These are phyloP conservation scores for Citrullus amarus DNA, from an alignment of 306 rosid species.

Conservation along the genomic window DNA sequence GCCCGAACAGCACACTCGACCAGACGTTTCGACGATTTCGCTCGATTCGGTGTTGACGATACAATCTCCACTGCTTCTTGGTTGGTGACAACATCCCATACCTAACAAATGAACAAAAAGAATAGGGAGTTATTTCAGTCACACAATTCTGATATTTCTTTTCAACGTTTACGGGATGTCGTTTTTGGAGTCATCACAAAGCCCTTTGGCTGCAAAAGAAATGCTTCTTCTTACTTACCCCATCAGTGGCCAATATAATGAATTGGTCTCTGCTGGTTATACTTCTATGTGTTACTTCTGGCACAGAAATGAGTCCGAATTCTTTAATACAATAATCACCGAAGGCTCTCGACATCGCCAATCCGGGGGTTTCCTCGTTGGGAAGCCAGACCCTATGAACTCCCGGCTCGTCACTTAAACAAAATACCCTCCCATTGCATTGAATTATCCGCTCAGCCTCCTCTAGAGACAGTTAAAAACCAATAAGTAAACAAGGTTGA, in stretches of 20 bases:
- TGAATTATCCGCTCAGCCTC: constrained; percentile 74
- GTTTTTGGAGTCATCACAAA: background rate
- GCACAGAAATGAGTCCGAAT: constrained; percentile 83
- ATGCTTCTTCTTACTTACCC: constrained; percentile 46
- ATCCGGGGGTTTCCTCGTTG: constrained; percentile 60
- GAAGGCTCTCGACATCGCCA: constrained; percentile 94
- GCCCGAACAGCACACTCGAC: constrained; percentile 60
- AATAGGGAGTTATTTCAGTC: background rate
- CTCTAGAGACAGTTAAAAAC: constrained; percentile 31
- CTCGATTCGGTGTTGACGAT: constrained; percentile 38
- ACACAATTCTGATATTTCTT: background rate
- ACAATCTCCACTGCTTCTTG: constrained; percentile 89
- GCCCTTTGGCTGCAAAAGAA: background rate
- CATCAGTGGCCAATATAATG: constrained; percentile 85
- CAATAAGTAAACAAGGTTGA: background rate
- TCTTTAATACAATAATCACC: constrained; percentile 85
- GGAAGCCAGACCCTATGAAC: constrained; percentile 88
- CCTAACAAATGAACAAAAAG: constrained; percentile 26
- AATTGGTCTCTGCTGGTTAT: constrained; percentile 59
- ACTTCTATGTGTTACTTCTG: constrained; percentile 69
- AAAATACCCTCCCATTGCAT: constrained; percentile 73
- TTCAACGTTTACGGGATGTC: background rate
- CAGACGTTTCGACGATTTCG: constrained; percentile 47
- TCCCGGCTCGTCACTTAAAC: constrained; percentile 75
- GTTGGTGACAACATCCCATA: constrained; percentile 91